These are phyloP conservation scores for Cutaneotrichosporon cyanovorans DNA, from an alignment of 1,284 basidiomycete genomes.

Conservation along the genomic window DNA sequence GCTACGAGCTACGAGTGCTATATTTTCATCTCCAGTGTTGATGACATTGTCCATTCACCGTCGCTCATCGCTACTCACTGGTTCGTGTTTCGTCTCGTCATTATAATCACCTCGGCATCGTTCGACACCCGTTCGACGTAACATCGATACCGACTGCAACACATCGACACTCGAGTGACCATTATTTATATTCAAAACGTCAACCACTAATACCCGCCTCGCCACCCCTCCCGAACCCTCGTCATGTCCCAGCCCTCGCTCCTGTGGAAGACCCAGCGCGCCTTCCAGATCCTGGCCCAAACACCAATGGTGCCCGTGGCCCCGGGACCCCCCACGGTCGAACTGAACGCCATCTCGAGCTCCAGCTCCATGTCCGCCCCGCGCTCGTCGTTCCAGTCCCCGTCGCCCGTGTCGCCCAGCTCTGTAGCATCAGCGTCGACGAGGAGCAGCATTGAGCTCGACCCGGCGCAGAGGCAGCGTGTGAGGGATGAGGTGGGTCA, in stretches of 20 bases:
- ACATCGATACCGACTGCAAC: too few relatives aligned
- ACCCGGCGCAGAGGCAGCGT: not conserved
- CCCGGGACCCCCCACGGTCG: conserved; percentile 25
- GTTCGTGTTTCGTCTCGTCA: too few relatives aligned
- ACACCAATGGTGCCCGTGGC: conserved; percentile 37
- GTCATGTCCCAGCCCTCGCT: conserved; percentile 7
- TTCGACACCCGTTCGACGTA: too few relatives aligned
- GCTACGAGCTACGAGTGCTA: too few relatives aligned
- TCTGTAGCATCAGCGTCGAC: not conserved
- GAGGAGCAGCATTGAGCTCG: not conserved
- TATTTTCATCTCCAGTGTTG: too few relatives aligned
- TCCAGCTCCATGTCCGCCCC: not conserved
- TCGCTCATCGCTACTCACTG: too few relatives aligned
- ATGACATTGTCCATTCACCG: too few relatives aligned
- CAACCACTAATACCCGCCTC: not conserved
- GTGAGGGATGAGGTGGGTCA: not conserved
- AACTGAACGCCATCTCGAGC: conserved; percentile 20
- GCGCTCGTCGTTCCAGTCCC: not conserved
- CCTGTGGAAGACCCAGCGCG: conserved; percentile 31
- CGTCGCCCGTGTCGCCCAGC: not conserved
- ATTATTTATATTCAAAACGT: too few relatives aligned
- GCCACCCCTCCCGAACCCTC: not conserved
- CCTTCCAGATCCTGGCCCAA: conserved; percentile 29
- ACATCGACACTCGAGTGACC: too few relatives aligned
- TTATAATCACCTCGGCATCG: too few relatives aligned